A percentile compares a stretch with the other conserved stretches of the same genome.
Conservation (phyloP, 768 basidiomycete genomes). For the Suillus fuscotomentosus region DNA sequence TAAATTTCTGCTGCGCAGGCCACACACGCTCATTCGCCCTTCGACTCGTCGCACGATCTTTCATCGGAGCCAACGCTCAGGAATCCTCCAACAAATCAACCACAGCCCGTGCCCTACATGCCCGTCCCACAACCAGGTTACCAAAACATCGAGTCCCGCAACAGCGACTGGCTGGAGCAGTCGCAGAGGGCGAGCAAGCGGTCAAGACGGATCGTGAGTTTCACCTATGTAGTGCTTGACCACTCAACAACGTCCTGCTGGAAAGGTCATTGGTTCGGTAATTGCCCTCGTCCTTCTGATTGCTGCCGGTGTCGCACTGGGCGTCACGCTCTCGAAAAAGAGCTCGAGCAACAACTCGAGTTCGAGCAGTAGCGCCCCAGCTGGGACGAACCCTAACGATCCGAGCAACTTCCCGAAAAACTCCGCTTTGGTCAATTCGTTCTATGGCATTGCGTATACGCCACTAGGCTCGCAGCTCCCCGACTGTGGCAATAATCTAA, state of each 20-base stretch:
- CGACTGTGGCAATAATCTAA: conserved; percentile 54
- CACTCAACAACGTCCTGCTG: conserved; percentile 2
- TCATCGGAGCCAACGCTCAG: conserved; percentile 21
- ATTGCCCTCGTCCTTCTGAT: conserved; percentile 50
- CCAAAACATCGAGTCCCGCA: conserved; percentile 31
- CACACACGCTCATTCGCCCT: conserved; percentile 35
- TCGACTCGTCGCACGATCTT: conserved; percentile 18
- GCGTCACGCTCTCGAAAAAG: conserved; percentile 62
- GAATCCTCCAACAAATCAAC: conserved; percentile 22
- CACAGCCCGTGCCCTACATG: conserved; percentile 18
- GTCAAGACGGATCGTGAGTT: conserved; percentile 59
- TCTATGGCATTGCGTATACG: conserved; percentile 89
- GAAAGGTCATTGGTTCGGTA: conserved; percentile 52
- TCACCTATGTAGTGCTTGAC: background rate
- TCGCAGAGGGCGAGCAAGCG: conserved; percentile 32
- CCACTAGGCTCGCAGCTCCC: conserved; percentile 74
- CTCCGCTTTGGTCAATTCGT: conserved; percentile 62
- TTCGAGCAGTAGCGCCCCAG: conserved; percentile 12
- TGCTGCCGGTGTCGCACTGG: conserved; percentile 58
- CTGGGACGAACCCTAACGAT: conserved; percentile 52
- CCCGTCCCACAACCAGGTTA: conserved; percentile 21
- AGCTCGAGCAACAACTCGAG: conserved; percentile 33
- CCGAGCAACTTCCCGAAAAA: conserved; percentile 79
- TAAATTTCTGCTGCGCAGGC: conserved; percentile 31
- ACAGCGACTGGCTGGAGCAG: conserved; percentile 42